Evolutionary conservation across 2,329 filamentous ascomycete genomes (phyloP).

Genomic region (Aspergillus sp.): DNA sequence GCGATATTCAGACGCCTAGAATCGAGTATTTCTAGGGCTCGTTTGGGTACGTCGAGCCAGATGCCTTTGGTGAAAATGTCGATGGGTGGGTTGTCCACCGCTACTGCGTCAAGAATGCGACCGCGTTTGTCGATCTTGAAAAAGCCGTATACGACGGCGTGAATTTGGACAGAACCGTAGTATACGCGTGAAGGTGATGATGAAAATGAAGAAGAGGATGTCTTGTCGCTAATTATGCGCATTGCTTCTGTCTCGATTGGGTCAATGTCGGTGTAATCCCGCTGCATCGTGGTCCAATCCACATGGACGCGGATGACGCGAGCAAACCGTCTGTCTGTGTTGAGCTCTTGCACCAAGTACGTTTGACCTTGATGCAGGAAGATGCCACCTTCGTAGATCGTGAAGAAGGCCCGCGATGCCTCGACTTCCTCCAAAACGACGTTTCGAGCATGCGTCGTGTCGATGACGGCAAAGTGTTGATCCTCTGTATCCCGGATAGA

Average conservation of each 20-base stretch:
- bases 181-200: constrained; percentile 63
- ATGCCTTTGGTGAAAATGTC: constrained; percentile 79
- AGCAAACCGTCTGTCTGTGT: constrained; percentile 71
- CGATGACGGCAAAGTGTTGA: constrained; percentile 88
- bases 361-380: constrained; percentile 94
- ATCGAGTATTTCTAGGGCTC: constrained; percentile 70
- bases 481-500: constrained; percentile 85
- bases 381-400: constrained; percentile 92
- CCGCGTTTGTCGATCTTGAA: constrained; percentile 90
- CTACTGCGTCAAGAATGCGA: constrained; percentile 81
- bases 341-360: constrained; percentile 86
- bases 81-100: constrained; percentile 89
- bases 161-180: constrained; percentile 78
- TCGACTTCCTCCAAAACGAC: constrained; percentile 91
- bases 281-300: constrained; percentile 89
- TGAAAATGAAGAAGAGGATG: not conserved
- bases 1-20: constrained; percentile 69
- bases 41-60: constrained; percentile 86
- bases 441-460: constrained; percentile 73
- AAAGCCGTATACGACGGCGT: constrained; percentile 87
- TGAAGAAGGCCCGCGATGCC: constrained; percentile 88
- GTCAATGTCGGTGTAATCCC: constrained; percentile 91
- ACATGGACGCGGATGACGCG: constrained; percentile 84
- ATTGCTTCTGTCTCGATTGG: constrained; percentile 87
- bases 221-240: constrained; percentile 54